These are phyloP conservation scores for Ophiocordyceps camponoti-leonardi DNA, from an alignment of 2,329 filamentous ascomycete species.

Conservation along the genomic window DNA sequence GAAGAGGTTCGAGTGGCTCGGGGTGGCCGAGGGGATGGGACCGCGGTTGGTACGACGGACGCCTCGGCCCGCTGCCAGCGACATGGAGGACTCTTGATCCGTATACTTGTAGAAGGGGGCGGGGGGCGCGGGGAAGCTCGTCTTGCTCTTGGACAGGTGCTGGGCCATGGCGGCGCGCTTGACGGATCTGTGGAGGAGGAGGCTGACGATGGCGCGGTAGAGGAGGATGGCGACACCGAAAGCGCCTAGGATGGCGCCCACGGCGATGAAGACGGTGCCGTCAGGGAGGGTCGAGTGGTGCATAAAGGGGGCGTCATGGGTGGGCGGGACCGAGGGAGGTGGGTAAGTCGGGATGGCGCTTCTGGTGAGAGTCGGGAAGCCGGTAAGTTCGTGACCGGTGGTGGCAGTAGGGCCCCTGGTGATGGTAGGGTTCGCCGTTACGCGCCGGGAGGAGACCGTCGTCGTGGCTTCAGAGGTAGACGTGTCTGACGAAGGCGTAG, in stretches of 20 bases:
- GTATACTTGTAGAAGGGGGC: constrained; percentile 49
- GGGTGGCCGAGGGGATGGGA: constrained; percentile 35
- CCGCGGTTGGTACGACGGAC: constrained; percentile 33
- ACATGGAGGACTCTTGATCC: constrained; percentile 38
- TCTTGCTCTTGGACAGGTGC: constrained; percentile 52
- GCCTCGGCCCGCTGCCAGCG: constrained; percentile 29
- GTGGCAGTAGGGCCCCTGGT: constrained; percentile 5
- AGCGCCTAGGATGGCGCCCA: constrained; percentile 74
- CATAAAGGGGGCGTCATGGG: constrained; percentile 78
- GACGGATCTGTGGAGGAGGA: constrained; percentile 82
- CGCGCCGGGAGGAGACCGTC: neutral
- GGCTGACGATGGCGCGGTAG: constrained; percentile 79
- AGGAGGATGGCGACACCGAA: constrained; percentile 66
- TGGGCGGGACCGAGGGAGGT: constrained; percentile 63
- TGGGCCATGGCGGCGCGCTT: constrained; percentile 68
- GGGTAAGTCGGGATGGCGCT: constrained; percentile 40
- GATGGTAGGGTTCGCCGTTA: constrained; percentile 4
- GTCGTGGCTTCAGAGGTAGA: neutral
- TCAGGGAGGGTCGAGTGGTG: constrained; percentile 70
- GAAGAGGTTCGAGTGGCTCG: constrained; percentile 61
- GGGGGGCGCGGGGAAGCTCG: constrained; percentile 39
- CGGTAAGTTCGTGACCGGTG: constrained; percentile 10
- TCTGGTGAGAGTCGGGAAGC: constrained; percentile 24
- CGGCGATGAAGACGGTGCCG: constrained; percentile 90
- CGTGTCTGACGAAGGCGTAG: neutral